Percentiles rank a stretch among this genome's conserved stretches.
Evolutionary conservation across 495 filamentous ascomycete species (phyloP).

Genomic region (Tuber brumale): DNA sequence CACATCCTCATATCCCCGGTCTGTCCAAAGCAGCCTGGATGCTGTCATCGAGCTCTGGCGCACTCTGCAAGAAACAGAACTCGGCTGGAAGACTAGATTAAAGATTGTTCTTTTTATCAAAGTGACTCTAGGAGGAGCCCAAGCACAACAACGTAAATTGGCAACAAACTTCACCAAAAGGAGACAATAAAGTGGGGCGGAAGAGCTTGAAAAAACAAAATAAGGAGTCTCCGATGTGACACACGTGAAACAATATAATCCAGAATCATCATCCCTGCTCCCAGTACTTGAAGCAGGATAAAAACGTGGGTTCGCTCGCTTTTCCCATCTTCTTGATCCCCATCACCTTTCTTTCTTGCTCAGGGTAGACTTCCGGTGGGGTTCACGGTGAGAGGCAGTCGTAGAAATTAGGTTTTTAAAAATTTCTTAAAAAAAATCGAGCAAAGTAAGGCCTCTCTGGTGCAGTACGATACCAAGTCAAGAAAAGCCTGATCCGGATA

Average conservation of each 20-base stretch:
- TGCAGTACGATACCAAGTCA: not conserved
- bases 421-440: not conserved
- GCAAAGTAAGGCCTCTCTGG: not conserved
- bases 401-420: not conserved
- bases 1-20: not conserved
- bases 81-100: not conserved
- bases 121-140: not conserved
- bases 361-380: not conserved
- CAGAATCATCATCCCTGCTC: not conserved
- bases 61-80: not conserved
- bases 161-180: not conserved
- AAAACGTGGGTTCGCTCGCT: not conserved
- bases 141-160: not conserved
- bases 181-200: not conserved
- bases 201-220: not conserved
- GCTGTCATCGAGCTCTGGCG: not conserved
- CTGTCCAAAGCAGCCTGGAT: not conserved
- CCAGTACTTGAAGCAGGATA: not conserved
- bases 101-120: not conserved
- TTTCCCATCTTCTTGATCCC: not conserved
- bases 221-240: not conserved
- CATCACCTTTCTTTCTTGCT: not conserved
- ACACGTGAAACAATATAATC: not conserved
- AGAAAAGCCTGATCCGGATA: not conserved
- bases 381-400: not conserved